Percentiles rank a stretch among this genome's conserved stretches.
Conservation (phyloP, 2,329 filamentous ascomycete species). For the Calonectria naviculata region DNA sequence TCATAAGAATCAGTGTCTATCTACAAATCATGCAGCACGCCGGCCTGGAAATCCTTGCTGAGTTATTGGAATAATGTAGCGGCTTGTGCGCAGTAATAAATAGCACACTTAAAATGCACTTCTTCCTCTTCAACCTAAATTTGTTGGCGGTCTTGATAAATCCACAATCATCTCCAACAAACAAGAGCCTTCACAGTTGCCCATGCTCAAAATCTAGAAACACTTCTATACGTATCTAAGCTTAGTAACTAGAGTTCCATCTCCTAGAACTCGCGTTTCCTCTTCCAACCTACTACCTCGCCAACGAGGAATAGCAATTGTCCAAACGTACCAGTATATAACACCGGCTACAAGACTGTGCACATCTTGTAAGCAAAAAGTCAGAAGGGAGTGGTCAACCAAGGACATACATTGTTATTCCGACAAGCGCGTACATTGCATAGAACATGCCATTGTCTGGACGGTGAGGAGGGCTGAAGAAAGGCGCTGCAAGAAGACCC, state of each 20-base stretch:
- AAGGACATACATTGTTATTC: constrained; percentile 60
- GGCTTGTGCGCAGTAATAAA: too few relatives aligned
- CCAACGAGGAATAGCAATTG: constrained; percentile 67
- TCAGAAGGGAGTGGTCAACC: constrained; percentile 16
- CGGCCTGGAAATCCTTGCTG: too few relatives aligned
- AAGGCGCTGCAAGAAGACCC: constrained; percentile 68
- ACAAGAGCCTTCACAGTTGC: neutral
- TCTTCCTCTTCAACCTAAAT: too few relatives aligned
- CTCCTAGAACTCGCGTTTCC: constrained; percentile 66
- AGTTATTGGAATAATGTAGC: too few relatives aligned
- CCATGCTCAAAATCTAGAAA: too few relatives aligned
- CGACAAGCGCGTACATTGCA: constrained; percentile 65
- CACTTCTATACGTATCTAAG: constrained; percentile 47
- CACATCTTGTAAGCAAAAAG: neutral
- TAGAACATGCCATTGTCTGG: constrained; percentile 60
- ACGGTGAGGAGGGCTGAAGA: constrained; percentile 67
- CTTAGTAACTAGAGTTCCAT: constrained; percentile 75
- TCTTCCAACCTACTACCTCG: constrained; percentile 73
- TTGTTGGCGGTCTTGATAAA: too few relatives aligned
- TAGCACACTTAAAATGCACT: too few relatives aligned
- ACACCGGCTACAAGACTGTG: constrained; percentile 66
- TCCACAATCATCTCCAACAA: too few relatives aligned
- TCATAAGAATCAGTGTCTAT: too few relatives aligned
- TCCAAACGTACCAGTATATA: constrained; percentile 77
- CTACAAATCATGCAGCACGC: too few relatives aligned